A percentile compares a stretch with the other conserved stretches of the same genome.
phyloP scores from a whole-genome alignment of 768 basidiomycete genomes.

The Candolleomyces eurysporus region DNA sequence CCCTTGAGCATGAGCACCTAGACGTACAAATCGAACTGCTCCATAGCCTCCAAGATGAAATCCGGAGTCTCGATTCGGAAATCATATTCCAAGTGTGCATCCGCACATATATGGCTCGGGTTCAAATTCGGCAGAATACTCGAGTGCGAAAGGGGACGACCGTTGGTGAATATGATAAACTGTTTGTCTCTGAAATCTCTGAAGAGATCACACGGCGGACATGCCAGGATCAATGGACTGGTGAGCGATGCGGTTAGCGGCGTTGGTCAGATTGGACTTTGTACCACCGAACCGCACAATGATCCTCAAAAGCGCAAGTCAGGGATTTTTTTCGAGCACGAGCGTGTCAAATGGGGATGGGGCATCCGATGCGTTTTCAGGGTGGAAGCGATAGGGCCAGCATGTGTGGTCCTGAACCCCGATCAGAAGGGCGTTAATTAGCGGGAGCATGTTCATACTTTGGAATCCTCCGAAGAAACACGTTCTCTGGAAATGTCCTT shows the following conservation, averaged over 20 bases:
- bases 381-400: too few species aligned
- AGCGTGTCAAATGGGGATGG: too few species aligned
- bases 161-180: conserved; percentile 51
- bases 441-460: too few species aligned
- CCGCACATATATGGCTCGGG: conserved; percentile 67
- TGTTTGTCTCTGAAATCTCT: conserved; percentile 65
- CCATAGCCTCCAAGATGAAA: conserved; percentile 71
- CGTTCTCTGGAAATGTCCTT: too few species aligned
- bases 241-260: conserved; percentile 60
- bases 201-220: conserved; percentile 71
- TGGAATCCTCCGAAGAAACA: too few species aligned
- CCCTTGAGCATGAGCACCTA: conserved; percentile 83
- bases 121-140: conserved; percentile 85
- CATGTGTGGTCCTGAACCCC: too few species aligned
- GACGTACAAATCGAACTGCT: conserved; percentile 69
- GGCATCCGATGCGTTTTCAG: too few species aligned
- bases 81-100: conserved; percentile 85
- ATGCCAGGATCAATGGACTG: conserved; percentile 57
- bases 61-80: conserved; percentile 72
- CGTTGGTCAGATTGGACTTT: conserved; percentile 57
- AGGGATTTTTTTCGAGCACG: too few species aligned
- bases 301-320: too few species aligned
- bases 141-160: conserved; percentile 81
- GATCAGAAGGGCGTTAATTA: too few species aligned
- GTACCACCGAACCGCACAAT: too few species aligned